Percentiles rank a stretch among this genome's conserved stretches.
These are phyloP conservation scores for Senna tora DNA, from an alignment of 306 rosid genomes.

Conservation along the genomic window DNA sequence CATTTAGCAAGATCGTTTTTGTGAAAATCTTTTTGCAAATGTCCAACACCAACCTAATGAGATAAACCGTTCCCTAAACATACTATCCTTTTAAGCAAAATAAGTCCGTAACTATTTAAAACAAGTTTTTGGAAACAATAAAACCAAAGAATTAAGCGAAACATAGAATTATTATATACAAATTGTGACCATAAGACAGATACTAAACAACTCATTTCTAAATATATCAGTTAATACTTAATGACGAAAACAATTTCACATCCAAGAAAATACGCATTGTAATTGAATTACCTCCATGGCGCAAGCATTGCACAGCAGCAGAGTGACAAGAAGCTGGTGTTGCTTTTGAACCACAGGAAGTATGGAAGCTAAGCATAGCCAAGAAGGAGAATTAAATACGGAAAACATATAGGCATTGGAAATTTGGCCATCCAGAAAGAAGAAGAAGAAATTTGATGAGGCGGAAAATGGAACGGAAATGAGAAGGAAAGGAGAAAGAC, in stretches of 20 bases:
- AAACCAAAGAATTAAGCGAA: not conserved
- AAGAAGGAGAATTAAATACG: not conserved
- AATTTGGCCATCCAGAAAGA: not conserved
- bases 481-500: conserved; percentile 33
- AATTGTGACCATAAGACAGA: not conserved
- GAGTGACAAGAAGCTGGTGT: conserved; percentile 95
- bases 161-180: not conserved
- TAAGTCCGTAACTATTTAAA: not conserved
- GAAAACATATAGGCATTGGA: not conserved
- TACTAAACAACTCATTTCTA: not conserved
- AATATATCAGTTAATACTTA: not conserved
- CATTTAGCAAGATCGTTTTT: not conserved
- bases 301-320: conserved; percentile 88
- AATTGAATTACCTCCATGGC: conserved; percentile 83
- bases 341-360: conserved; percentile 96
- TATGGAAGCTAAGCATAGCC: conserved; percentile 57
- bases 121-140: not conserved
- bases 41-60: not conserved
- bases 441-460: not conserved
- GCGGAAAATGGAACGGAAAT: no score
- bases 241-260: not conserved
- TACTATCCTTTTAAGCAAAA: not conserved
- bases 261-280: not conserved
- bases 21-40: not conserved
- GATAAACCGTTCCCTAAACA: not conserved